phyloP scores from a whole-genome alignment of 495 filamentous ascomycete species.

The Trichoderma asperelloides region DNA sequence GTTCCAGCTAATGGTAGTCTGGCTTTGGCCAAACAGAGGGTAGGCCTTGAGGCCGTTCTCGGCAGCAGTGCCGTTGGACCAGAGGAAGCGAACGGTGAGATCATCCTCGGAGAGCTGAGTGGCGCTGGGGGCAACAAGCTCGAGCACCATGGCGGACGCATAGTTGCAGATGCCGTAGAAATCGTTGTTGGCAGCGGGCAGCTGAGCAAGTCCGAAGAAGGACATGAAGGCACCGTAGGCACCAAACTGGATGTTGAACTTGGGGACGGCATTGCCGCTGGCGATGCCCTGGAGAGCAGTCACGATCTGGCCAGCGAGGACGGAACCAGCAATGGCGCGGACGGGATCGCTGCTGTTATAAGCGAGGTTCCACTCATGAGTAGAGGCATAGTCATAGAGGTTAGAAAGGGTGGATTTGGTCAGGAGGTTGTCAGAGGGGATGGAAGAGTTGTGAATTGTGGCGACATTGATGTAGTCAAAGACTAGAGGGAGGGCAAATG shows the following conservation, averaged over 20 bases:
- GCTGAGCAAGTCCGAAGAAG: constrained; percentile 61
- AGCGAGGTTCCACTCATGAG: constrained; percentile 59
- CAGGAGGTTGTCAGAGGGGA: constrained; percentile 41
- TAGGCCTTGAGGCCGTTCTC: constrained; percentile 41
- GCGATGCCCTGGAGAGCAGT: constrained; percentile 54
- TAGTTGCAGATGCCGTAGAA: constrained; percentile 65
- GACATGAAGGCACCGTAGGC: constrained; percentile 62
- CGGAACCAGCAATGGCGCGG: constrained; percentile 45
- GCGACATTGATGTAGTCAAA: constrained; percentile 71
- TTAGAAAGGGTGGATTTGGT: constrained; percentile 41
- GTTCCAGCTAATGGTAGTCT: constrained; percentile 46
- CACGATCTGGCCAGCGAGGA: constrained; percentile 58
- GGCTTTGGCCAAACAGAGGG: constrained; percentile 56
- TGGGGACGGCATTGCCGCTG: constrained; percentile 29
- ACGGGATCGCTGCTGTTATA: constrained; percentile 33
- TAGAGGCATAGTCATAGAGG: constrained; percentile 56
- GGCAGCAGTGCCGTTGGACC: constrained; percentile 64
- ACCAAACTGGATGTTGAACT: constrained; percentile 58
- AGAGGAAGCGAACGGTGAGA: constrained; percentile 65
- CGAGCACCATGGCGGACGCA: constrained; percentile 58
- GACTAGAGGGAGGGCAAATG: constrained; percentile 28
- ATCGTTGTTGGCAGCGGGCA: constrained; percentile 44
- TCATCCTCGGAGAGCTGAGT: constrained; percentile 42
- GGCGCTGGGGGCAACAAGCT: constrained; percentile 50
- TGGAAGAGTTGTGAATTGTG: constrained; percentile 57